Evolutionary conservation across 2,329 filamentous ascomycete species (phyloP).

Genomic region (Fusarium sp.): DNA sequence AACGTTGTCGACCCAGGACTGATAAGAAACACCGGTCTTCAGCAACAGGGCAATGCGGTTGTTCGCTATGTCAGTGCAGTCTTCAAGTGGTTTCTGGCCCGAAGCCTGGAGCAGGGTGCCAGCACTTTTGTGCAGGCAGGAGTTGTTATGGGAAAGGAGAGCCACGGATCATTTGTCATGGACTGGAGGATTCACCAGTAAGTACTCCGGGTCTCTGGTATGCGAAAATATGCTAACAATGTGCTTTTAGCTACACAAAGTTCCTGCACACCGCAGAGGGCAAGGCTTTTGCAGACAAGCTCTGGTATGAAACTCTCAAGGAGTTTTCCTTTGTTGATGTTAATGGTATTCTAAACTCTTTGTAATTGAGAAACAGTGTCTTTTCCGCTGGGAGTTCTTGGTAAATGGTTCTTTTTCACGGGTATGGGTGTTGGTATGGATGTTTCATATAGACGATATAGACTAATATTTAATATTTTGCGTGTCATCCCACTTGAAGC

Average conservation of each 20-base stretch:
- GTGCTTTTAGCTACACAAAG: slow-evolving; percentile 48
- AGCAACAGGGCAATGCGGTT: slow-evolving; percentile 49
- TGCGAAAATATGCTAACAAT: slow-evolving; percentile 8
- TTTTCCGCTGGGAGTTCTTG: too few species aligned
- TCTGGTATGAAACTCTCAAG: slow-evolving; percentile 58
- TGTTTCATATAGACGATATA: background rate
- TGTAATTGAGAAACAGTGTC: slow-evolving; percentile 2
- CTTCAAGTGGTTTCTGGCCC: slow-evolving; percentile 25
- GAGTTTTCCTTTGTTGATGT: slow-evolving; percentile 53
- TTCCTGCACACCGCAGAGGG: slow-evolving; percentile 54
- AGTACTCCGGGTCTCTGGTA: slow-evolving; percentile 4
- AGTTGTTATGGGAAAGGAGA: slow-evolving; percentile 40
- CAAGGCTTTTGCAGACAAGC: slow-evolving; percentile 50
- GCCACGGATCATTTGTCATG: slow-evolving; percentile 43
- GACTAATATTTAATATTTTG: background rate
- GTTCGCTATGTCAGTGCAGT: slow-evolving; percentile 17
- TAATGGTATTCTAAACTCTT: slow-evolving; percentile 30
- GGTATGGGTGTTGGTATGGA: too few species aligned
- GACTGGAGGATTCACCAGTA: slow-evolving; percentile 47
- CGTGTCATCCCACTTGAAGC: background rate
- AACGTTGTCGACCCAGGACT: slow-evolving; percentile 63
- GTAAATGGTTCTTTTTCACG: too few species aligned
- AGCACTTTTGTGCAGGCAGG: slow-evolving; percentile 43
- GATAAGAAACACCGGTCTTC: slow-evolving; percentile 59
- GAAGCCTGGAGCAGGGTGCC: slow-evolving; percentile 35